Base-by-base conservation (phyloP, 1,284 basidiomycete genomes). In the Phylloboletellus chloephorus region DNA sequence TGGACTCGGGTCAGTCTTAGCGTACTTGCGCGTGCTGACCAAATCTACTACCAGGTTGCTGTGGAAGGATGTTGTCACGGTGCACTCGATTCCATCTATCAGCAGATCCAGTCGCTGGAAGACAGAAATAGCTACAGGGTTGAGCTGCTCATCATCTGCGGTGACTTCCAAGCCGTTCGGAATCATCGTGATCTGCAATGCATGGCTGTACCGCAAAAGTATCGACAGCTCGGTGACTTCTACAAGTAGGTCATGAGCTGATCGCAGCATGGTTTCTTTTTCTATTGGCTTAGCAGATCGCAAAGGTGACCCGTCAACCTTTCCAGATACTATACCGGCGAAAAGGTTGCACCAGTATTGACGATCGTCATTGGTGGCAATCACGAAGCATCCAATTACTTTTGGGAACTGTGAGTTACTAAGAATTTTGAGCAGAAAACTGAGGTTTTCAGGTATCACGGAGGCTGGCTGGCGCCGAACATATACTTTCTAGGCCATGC, bases 311-410 rank as follows among this genome's bases (percentile, higher is more conserved):
- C 8, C 16, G 9, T 25, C 28, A 9, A 35, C 13, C 20, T 35
- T 26, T 28, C 31, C 40, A 85, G 84, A 56, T 95, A 98, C 62
- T 98, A 98, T 60, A 82, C 80, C 0, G 91, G 92, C 2, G 72
- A 85, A 54, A 82, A 75, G 52, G 67, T 59, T 6, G 95, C 95
- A 0, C 93, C 94, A 0, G 65, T 96, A 5, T 67, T 97, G 55
- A 99, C 96, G 0, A 71, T 99, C 22, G 82, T 98, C 38, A 96
- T 98, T 54, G 96, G 96, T 15, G 96, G 96, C 5, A 98, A 99
- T 60, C 95, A 99, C 61, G 95, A 98, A 66, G 92, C 92, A 4
- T 94, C 90, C 41, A 96, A 93, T 58, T 97, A 98, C 62, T 76
- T 98, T 69, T 94, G 90, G 86, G 96, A 99, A 61, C 68, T 97